Base-by-base conservation (phyloP, 73 alveolate genomes). In the Paramecium octaurelia region DNA sequence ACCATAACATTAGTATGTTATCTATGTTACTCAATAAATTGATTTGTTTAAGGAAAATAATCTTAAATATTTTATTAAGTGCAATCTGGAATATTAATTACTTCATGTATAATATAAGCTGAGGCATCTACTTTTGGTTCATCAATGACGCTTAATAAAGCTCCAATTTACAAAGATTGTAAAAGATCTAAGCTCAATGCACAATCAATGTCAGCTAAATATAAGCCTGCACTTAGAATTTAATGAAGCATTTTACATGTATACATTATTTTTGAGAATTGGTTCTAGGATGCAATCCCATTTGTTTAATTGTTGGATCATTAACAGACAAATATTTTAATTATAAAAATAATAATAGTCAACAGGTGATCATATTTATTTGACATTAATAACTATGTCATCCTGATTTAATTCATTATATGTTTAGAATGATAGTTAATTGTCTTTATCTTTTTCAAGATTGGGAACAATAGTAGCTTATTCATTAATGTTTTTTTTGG, bases 1-100 rank as follows among this genome's bases (percentile, higher is more conserved):
- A 96, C 97, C 91, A 80, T 80, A 8, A 80, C 91, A 44, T 80
- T 80, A 4, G 91, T 80, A 80, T 80, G 91, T 48, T 40, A 42
- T 6, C 91, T 1, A 24, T 80, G 91, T 80, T 64, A 23, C 3
- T 80, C 91, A 8, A 80, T 80, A 42, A 80, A 80, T 44, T 80
- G 48, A 23, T 80, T 80, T 9, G 91, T 80, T 80, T 43, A 16
- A 20, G 91, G 91, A 21, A 80, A 80, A 80, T 43, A 80, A 8
- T 80, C 91, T 20, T 43, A 40, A 12, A 80, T 24, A 23, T 80
- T 80, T 80, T 40, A 21, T 31, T 80, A 59, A 20, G 64, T 44
- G 76, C 76, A 42, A 46, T 80, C 91, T 43, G 91, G 91, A 42
- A 80, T 64, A 80, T 80, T 46, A 80, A 80, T 80, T 42, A 48